Base-by-base conservation (phyloP, 1,284 basidiomycete genomes). In the Cutaneotrichosporon cavernicola region DNA sequence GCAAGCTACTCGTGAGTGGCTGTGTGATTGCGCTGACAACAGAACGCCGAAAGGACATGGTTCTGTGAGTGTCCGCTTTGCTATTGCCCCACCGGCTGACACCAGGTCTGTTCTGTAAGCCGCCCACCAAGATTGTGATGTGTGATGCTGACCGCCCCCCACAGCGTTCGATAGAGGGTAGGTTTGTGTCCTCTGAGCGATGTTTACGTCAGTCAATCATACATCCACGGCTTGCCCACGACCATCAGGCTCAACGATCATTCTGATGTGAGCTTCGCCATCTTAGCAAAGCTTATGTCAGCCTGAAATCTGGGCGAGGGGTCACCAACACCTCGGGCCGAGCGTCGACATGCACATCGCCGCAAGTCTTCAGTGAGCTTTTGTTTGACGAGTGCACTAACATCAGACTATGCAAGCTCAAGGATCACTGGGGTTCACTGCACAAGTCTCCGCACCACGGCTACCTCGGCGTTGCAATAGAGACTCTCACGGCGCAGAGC, bases 21-120 rank as follows among this genome's bases (percentile, higher is more conserved):
- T 3, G 14, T 11, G 14, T 8, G 55, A 6, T 5, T 0, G 16
- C 47, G 21, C 21, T 26, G 21, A 21, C 58, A 52, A 56, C 21
- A 63, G 70, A 72, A 77, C 51, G 65, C 67, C 2, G 74, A 77
- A 59, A 59, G 75, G 34, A 76, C 75, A 16, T 77, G 75, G 75
- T 69, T 66, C 59, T 75, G 73, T 74, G 65, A 73, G 73, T 71
- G n/a, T 4, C 22, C 8, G 47, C 38, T 31, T 7, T 51, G 49
- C 18, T 36, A 16, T 21, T 4, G 6, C 22, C 16, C 26, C 26
- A 26, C 26, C 6, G 21, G 58, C 62, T 63, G 52, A 59, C 62
- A 7, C 5, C 36, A 73, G 73, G 70, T 56, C 47, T 76, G 21
- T 72, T 72, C 61, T 72, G 72, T 73, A 34, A 62, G 43, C 40